Base-by-base conservation (phyloP, 352 stramenopile genomes). In the Pythium phragmiticola region DNA sequence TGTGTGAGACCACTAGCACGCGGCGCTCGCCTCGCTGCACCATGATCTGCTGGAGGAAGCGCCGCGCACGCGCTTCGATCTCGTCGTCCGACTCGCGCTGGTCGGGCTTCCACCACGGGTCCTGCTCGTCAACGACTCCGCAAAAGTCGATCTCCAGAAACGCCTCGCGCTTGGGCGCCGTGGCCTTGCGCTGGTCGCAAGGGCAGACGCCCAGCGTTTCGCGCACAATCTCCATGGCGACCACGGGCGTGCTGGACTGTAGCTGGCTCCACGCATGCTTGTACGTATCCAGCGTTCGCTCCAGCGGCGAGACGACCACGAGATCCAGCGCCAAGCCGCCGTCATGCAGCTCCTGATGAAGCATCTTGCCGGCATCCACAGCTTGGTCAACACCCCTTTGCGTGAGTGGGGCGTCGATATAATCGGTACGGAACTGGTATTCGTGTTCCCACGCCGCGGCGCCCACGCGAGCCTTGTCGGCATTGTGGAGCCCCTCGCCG, bases 191-290 rank as follows among this genome's bases (percentile, higher is more conserved):
- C 41, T 76, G 76, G 56, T 91, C 82, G 62, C 79, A 89, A 19
- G 82, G 76, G 37, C 83, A 80, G 19, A 89, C 79, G 13, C 79
- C 82, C 16, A 91, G 68, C 47, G 82, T 91, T 73, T 91, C 82
- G 4, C 82, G 68, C 9, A 72, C 70, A 7, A 83, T 63, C 65
- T 91, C 82, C 43, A 89, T 67, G 4, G 80, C 74, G 0, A 65
- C 77, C 51, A 86, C 78, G 30, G 79, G 79, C 4, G 82, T 63
- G 7, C 16, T 36, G 16, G 64, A 45, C 1, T 73, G 30, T 13
- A 69, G 49, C 7, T 62, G 57, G 0, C 62, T 19, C 28, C 82
- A 84, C 49, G 78, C 73, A 7, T 72, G 65, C 28, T 76, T 69
- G 56, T 82, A 88, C 23, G 82, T 91, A 57, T 86, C 60, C 14